Conservation (phyloP, 768 basidiomycete genomes). For the Lentinus tigrinus region DNA sequence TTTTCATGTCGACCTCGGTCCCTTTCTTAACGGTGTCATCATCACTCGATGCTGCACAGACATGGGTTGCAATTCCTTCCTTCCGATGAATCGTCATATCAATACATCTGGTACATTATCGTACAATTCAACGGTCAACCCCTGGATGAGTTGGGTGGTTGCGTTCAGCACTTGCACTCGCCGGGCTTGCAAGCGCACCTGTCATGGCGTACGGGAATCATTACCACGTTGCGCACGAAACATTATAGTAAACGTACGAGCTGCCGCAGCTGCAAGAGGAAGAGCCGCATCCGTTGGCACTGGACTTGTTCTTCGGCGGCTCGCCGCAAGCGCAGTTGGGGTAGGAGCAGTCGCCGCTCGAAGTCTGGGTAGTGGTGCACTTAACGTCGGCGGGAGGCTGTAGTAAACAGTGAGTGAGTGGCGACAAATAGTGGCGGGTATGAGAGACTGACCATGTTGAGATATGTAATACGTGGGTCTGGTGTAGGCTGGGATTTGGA, state of each 20-base stretch:
- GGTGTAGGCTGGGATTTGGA: neutral
- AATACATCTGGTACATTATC: conserved; percentile 1
- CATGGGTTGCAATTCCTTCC: too few relatives aligned
- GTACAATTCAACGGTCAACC: neutral
- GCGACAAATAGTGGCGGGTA: neutral
- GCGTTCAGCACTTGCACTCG: conserved; percentile 20
- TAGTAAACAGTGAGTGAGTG: neutral
- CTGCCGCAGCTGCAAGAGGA: conserved; percentile 13
- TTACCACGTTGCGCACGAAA: neutral
- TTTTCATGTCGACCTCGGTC: too few relatives aligned
- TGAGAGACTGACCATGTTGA: conserved; percentile 2
- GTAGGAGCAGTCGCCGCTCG: conserved; percentile 28
- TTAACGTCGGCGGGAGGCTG: conserved; percentile 21
- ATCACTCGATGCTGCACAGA: too few relatives aligned
- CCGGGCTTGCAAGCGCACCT: conserved; percentile 20
- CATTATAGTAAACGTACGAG: neutral
- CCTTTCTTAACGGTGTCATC: too few relatives aligned
- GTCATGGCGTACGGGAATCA: neutral
- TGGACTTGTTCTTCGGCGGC: conserved; percentile 33
- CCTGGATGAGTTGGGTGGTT: neutral
- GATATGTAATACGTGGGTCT: neutral
- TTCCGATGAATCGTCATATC: neutral
- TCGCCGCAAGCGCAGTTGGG: conserved; percentile 34
- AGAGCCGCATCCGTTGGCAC: conserved; percentile 9
- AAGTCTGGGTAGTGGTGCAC: conserved; percentile 20